Evolutionary conservation across 176 grass and related monocot genomes (phyloP).

Genomic region (Cocos nucifera): DNA sequence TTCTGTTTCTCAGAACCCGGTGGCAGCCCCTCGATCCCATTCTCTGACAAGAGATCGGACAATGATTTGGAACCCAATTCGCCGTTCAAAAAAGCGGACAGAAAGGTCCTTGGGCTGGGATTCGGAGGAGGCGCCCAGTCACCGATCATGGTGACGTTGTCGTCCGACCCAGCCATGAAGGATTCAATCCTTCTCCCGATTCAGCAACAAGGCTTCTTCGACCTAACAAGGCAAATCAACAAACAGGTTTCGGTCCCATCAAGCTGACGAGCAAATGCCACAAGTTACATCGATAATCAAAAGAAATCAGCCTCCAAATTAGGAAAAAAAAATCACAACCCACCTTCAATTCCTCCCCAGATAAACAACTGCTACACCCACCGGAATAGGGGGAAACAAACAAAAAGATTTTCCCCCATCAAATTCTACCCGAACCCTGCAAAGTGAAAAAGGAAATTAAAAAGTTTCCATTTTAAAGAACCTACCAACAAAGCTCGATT

Average conservation of each 20-base stretch:
- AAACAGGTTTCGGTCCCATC: neutral
- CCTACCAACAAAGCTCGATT: too few species aligned
- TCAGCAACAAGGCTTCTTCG: neutral
- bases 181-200: neutral
- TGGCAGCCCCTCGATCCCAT: neutral
- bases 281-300: neutral
- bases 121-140: slow-evolving; percentile 14
- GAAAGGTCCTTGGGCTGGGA: slow-evolving; percentile 17
- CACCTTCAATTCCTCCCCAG: too few species aligned
- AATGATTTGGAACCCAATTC: slow-evolving; percentile 14
- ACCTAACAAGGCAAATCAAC: slow-evolving; percentile 2
- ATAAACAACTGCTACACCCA: too few species aligned
- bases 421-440: too few species aligned
- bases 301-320: too few species aligned
- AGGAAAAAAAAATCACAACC: neutral
- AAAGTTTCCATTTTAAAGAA: too few species aligned
- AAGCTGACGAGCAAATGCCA: neutral
- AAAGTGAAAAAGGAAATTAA: too few species aligned
- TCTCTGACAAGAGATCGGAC: neutral
- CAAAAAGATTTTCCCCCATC: too few species aligned
- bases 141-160: slow-evolving; percentile 9
- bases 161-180: slow-evolving; percentile 9
- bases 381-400: too few species aligned
- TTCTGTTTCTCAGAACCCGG: neutral
- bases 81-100: slow-evolving; percentile 3